A percentile compares a stretch with the other conserved stretches of the same genome.
Conservation (phyloP, 2,329 filamentous ascomycete genomes). For the Arthrobotrys sphaeroides region DNA sequence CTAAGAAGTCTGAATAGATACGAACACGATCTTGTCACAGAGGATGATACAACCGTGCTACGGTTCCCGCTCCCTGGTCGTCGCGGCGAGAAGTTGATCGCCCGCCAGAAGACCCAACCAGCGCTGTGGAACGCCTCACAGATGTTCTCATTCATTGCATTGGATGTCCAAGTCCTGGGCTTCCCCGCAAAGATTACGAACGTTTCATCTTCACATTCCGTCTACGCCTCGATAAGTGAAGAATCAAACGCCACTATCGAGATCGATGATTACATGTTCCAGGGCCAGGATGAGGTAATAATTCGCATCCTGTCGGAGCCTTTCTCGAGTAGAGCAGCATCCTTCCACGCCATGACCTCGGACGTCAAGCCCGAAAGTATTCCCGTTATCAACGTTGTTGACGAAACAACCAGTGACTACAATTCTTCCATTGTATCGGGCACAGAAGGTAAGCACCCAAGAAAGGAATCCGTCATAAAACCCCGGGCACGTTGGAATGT, state of each 20-base stretch:
- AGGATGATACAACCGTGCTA: conserved; percentile 38
- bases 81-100: conserved; percentile 43
- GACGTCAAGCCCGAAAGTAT: conserved; percentile 5
- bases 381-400: conserved; percentile 42
- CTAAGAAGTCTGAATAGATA: conserved; percentile 18
- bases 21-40: conserved; percentile 39
- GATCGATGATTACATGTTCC: conserved; percentile 49
- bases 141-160: conserved; percentile 52
- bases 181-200: conserved; percentile 43
- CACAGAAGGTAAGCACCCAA: conserved; percentile 29
- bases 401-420: conserved; percentile 26
- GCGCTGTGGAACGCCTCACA: conserved; percentile 48
- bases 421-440: background rate
- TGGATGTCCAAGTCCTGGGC: conserved; percentile 39
- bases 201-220: conserved; percentile 47
- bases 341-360: conserved; percentile 5
- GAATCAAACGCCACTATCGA: conserved; percentile 40
- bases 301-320: conserved; percentile 44
- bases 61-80: conserved; percentile 47
- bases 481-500: conserved; percentile 11
- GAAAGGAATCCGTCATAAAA: background rate
- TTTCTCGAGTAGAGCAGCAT: background rate
- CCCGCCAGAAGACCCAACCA: conserved; percentile 39
- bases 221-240: conserved; percentile 42
- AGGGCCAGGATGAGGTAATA: conserved; percentile 47